Conservation (phyloP, 495 filamentous ascomycete species). For the Chaetomium fimeti region DNA sequence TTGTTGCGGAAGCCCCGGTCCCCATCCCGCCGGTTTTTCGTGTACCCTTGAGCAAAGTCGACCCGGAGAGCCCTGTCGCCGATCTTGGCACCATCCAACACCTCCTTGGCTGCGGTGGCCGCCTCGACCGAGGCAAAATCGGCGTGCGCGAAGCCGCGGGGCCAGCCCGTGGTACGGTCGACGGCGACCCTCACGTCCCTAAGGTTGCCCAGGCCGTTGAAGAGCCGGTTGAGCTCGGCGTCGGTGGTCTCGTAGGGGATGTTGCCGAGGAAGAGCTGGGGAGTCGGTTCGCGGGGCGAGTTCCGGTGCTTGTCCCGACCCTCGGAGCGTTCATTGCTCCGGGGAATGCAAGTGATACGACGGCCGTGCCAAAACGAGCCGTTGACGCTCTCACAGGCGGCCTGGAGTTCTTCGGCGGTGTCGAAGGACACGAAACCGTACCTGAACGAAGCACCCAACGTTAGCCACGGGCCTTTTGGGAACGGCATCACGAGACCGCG, state of each 20-base stretch:
- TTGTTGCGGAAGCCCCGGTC: background rate
- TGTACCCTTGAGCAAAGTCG: constrained; percentile 53
- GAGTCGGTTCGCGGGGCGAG: constrained; percentile 47
- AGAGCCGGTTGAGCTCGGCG: constrained; percentile 77
- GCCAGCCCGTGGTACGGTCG: constrained; percentile 82
- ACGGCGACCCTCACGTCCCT: constrained; percentile 85
- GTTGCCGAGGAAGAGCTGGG: constrained; percentile 83
- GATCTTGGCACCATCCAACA: constrained; percentile 57
- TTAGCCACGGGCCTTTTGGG: constrained; percentile 26
- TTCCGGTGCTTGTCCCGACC: background rate
- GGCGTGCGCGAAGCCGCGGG: constrained; percentile 84
- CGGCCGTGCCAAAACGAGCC: constrained; percentile 77
- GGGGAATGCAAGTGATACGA: constrained; percentile 59
- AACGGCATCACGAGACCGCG: background rate
- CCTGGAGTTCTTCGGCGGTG: constrained; percentile 51
- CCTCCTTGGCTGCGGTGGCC: constrained; percentile 57
- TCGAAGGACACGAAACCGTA: constrained; percentile 77
- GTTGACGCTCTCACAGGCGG: constrained; percentile 65
- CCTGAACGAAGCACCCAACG: constrained; percentile 45
- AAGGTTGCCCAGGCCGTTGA: constrained; percentile 68
- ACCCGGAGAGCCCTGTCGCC: constrained; percentile 66
- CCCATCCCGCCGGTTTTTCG: background rate
- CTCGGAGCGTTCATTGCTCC: constrained; percentile 18
- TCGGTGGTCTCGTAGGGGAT: constrained; percentile 88
- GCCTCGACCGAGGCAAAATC: constrained; percentile 71